These are phyloP conservation scores for Nothomitra cinnamomea DNA, from an alignment of 2,329 filamentous ascomycete genomes.

Conservation along the genomic window DNA sequence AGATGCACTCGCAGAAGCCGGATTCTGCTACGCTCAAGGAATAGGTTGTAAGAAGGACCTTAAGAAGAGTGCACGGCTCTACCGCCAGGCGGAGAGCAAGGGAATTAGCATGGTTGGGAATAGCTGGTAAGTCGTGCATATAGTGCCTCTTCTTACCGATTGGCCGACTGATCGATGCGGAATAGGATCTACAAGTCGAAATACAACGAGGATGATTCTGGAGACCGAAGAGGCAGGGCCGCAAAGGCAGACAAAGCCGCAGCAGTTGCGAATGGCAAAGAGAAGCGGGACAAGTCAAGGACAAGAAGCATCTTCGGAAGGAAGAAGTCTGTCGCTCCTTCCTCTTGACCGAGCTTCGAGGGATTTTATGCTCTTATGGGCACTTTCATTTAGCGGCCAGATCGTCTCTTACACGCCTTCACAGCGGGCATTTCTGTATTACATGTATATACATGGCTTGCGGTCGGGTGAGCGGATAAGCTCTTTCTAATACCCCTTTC, in stretches of 20 bases:
- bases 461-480: background rate
- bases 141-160: constrained; percentile 1
- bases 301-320: constrained; percentile 56
- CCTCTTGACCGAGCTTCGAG: background rate
- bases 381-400: background rate
- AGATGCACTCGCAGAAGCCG: constrained; percentile 84
- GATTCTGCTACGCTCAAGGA: constrained; percentile 90
- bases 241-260: constrained; percentile 11
- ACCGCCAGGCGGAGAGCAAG: constrained; percentile 77
- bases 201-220: constrained; percentile 50
- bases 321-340: constrained; percentile 19
- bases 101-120: constrained; percentile 97
- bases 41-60: constrained; percentile 90
- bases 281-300: constrained; percentile 57
- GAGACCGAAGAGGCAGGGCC: constrained; percentile 18
- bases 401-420: background rate
- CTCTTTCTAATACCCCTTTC: background rate
- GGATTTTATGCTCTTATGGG: background rate
- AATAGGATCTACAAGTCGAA: constrained; percentile 90
- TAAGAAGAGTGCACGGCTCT: constrained; percentile 83
- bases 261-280: constrained; percentile 35
- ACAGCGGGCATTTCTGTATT: background rate
- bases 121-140: constrained; percentile 57
- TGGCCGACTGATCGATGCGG: constrained; percentile 8
- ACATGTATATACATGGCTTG: no score